Percentiles rank a stretch among this genome's conserved stretches.
Conservation (phyloP, 164 flowering plant genomes). For the Macadamia integrifolia region DNA sequence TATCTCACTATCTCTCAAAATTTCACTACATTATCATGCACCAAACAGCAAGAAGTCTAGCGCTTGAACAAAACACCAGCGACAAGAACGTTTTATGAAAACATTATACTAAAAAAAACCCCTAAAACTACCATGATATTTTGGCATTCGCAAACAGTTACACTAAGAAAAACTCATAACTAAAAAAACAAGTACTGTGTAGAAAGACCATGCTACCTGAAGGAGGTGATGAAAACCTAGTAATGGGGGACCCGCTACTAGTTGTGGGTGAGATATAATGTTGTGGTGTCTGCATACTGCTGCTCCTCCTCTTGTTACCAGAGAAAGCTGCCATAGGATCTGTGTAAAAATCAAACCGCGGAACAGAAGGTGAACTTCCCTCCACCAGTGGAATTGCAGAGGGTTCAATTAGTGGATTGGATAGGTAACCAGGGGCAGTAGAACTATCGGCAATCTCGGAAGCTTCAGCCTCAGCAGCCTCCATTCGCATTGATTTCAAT, state of each 20-base stretch:
- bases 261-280: conserved; percentile 21
- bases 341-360: conserved; percentile 76
- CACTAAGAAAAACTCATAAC: background rate
- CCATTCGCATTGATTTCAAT: conserved; percentile 64
- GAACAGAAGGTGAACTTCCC: conserved; percentile 16
- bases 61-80: no score
- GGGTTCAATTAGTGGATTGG: conserved; percentile 55
- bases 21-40: no score
- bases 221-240: conserved; percentile 14
- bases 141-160: background rate
- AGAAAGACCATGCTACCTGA: conserved; percentile 12
- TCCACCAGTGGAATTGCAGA: conserved; percentile 15
- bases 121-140: background rate
- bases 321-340: conserved; percentile 78
- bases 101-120: no score
- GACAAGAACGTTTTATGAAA: no score
- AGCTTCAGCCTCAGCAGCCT: conserved; percentile 43
- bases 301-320: conserved; percentile 33
- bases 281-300: conserved; percentile 16
- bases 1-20: no score
- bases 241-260: conserved; percentile 8
- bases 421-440: conserved; percentile 23
- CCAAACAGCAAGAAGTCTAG: no score
- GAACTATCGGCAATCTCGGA: conserved; percentile 10
- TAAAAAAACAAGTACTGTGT: background rate